These are phyloP conservation scores for Ocimum tenuiflorum DNA, from an alignment of 257 asterid species.

Conservation along the genomic window DNA sequence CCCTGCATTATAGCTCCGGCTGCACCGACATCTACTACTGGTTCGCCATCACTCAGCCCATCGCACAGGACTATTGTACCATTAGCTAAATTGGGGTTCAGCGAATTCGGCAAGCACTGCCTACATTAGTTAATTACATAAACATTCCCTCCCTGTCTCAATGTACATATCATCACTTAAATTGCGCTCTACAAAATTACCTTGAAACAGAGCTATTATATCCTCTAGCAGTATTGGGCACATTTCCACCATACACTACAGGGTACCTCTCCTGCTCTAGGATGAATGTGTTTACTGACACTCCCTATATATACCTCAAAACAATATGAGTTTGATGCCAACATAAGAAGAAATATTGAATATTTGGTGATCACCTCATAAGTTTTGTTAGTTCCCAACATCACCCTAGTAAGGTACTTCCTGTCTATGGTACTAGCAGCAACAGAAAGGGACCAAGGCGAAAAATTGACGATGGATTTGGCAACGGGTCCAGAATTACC, in stretches of 20 bases:
- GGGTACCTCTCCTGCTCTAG: slow-evolving; percentile 15
- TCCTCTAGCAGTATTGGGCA: slow-evolving; percentile 37
- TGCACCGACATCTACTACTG: slow-evolving; percentile 26
- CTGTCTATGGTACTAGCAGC: slow-evolving; percentile 41
- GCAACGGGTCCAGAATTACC: slow-evolving; percentile 32
- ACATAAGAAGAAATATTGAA: neutral
- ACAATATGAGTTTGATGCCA: neutral
- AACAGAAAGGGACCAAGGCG: slow-evolving; percentile 39
- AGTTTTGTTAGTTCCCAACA: slow-evolving; percentile 17
- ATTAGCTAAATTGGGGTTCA: slow-evolving; percentile 31
- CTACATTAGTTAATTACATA: slow-evolving; percentile 28
- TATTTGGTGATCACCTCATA: slow-evolving; percentile 22
- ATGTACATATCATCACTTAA: too few species aligned
- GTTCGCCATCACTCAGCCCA: slow-evolving; percentile 2
- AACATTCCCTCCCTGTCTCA: neutral
- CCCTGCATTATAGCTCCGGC: slow-evolving; percentile 39
- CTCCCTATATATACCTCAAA: slow-evolving; percentile 17
- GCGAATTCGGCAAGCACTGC: slow-evolving; percentile 27
- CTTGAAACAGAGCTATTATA: slow-evolving; percentile 25
- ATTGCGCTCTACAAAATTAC: slow-evolving; percentile 14
- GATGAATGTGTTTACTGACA: slow-evolving; percentile 27
- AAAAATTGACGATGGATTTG: slow-evolving; percentile 13
- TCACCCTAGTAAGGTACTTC: slow-evolving; percentile 25
- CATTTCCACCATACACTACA: slow-evolving; percentile 30
- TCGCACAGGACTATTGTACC: slow-evolving; percentile 53